Evolutionary conservation across 495 filamentous ascomycete genomes (phyloP), one percentile per base, ranked within the genome.

Genomic region (Neurospora sp.): DNA sequence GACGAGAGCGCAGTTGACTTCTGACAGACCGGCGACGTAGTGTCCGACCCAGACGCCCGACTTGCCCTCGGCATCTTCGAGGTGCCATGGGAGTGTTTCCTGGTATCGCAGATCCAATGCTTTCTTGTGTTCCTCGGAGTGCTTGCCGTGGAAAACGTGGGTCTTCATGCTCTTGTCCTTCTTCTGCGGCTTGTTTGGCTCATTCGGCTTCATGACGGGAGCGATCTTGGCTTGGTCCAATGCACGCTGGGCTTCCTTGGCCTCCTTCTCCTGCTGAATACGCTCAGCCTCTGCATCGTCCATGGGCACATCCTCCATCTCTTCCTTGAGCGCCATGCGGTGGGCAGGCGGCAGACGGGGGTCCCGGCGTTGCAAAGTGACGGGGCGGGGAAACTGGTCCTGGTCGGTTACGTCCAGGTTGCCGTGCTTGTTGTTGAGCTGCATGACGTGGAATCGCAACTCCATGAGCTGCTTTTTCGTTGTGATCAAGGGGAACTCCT

Each of bases 51-150:
- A 99, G 2, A 91, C 91, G 74, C 96, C 79, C 2, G 78, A 92
- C 77, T 93, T 96, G 77, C 93, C 92, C 76, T 98, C 94, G 71
- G 94, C 96, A 80, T 99, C 96, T 77, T 99, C 96, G 68, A 99
- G 80, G 78, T 97, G 94, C 96, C 96, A 99, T 11, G 96, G 96
- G 48, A 97, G 82, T 9, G 93, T 92, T 77, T 99, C 96, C 79
- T 99, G 96, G 75, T 98, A 99, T 73, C 94, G 90, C 27, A 98
- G 86, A 65, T 93, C 89, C 12, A 89, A 87, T 70, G 89, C 87
- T 72, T 93, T 94, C 76, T 93, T 91, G 75, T 94, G 89, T 48
- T 92, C 92, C 16, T 92, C 91, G 9, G 89, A 89, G 75, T 77
- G 77, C 73, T 72, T 84, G 70, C 76, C 81, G 75, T 75, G 80